Base-by-base conservation (phyloP, 2,329 filamentous ascomycete species). In the Ramichloridium luteum region DNA sequence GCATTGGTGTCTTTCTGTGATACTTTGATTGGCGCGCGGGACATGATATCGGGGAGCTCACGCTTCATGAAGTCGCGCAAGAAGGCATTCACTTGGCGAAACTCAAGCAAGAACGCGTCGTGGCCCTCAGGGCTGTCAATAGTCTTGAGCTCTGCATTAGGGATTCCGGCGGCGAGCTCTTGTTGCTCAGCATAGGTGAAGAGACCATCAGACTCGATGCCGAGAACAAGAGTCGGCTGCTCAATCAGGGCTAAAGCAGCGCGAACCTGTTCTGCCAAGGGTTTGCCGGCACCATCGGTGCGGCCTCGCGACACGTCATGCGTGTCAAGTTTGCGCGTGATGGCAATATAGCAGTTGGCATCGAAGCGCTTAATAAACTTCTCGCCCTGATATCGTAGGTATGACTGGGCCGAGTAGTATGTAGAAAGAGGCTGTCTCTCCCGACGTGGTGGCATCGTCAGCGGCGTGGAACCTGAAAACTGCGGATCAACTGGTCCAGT, bases 331-430 rank as follows among this genome's bases (percentile, higher is more conserved):
- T 98, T 98, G 49, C 90, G 80, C 4, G 90, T 96, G 58, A 98
- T 96, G 45, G 90, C 86, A 46, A 98, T 98, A 62, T 98, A 98
- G 62, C 90, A 98, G 57, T 98, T 98, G 49, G 85, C 83, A 58
- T 98, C 90, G 56, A 96, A 98, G 6, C 90, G 80, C 57, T 83
- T 85, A 48, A 96, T 90, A 49, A 98, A 98, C 58, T 98, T 98
- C 48, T 79, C 73, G 35, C 85, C 88, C 59, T 98, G 90, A 58
- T 98, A 98, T 13, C 90, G 80, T 26, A 98, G 72, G 58, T 98
- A 98, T 1, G 86, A 94, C 56, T 98, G 90, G 1, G 90, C 90
- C 1, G 90, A 96, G 60, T 96, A 98, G 59, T 94, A 94, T n/a
- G 83, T 90, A 3, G 64, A 40, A 51, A 39, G 61, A 26, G 54